A percentile compares a stretch with the other conserved stretches of the same genome.
Evolutionary conservation across 352 stramenopile species (phyloP).

Genomic region (Phytopythium oedochilum): DNA sequence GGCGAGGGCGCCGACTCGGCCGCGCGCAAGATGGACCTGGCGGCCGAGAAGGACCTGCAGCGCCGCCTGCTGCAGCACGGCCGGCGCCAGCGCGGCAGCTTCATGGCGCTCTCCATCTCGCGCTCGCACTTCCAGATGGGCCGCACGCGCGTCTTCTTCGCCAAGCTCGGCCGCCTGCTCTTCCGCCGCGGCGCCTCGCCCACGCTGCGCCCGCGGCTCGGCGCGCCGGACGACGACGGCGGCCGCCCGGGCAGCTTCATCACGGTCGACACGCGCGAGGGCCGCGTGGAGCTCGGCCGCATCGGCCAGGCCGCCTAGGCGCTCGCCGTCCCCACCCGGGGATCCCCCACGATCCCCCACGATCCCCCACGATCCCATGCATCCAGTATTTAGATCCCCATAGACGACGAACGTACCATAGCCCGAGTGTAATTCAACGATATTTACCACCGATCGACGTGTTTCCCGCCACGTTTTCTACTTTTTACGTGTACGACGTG

Average conservation of each 20-base stretch:
- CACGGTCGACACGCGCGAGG: slow-evolving; percentile 5
- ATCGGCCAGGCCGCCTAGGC: not conserved
- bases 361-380: too few relatives aligned
- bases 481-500: too few relatives aligned
- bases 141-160: slow-evolving; percentile 7
- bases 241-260: not conserved
- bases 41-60: slow-evolving; percentile 6
- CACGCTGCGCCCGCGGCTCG: not conserved
- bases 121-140: slow-evolving; percentile 5
- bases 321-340: too few relatives aligned
- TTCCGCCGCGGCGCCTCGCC: not conserved
- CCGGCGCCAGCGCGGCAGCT: slow-evolving; percentile 4
- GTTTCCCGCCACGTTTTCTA: too few relatives aligned
- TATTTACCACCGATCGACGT: too few relatives aligned
- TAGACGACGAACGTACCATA: slow-evolving; percentile 2
- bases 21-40: slow-evolving; percentile 1
- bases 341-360: too few relatives aligned
- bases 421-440: too few relatives aligned
- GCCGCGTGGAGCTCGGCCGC: slow-evolving; percentile 4
- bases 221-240: not conserved
- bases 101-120: slow-evolving; percentile 3
- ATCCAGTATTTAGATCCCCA: not conserved
- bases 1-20: slow-evolving; percentile 3
- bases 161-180: slow-evolving; percentile 6
- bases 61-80: slow-evolving; percentile 5